Percentiles rank a stretch among this genome's conserved stretches.
Conservation (phyloP, 1,139 yeast species). For the Blastobotrys capitulatus region DNA sequence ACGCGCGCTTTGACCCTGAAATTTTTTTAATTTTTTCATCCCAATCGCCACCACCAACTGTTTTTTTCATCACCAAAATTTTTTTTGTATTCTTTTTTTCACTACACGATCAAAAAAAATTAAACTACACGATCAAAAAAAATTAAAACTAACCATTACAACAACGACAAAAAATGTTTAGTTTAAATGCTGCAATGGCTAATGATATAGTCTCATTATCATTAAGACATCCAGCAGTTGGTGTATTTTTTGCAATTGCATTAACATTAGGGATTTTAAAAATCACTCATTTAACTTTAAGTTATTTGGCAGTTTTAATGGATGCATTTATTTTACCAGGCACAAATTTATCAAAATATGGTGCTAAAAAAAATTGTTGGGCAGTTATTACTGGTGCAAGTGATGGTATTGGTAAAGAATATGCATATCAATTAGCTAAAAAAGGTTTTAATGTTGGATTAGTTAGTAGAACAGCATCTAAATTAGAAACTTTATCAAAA, state of each 20-base stretch:
- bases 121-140: too few species aligned
- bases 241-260: slow-evolving; percentile 17
- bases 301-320: slow-evolving; percentile 40
- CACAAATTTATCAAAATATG: slow-evolving; percentile 60
- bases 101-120: too few species aligned
- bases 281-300: slow-evolving; percentile 38
- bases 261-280: slow-evolving; percentile 46
- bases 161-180: too few species aligned
- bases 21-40: too few species aligned
- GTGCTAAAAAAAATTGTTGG: slow-evolving; percentile 64
- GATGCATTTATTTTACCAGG: slow-evolving; percentile 65
- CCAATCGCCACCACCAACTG: too few species aligned
- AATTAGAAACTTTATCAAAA: slow-evolving; percentile 60
- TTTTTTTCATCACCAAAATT: too few species aligned
- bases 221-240: slow-evolving; percentile 14
- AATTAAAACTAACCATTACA: too few species aligned
- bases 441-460: slow-evolving; percentile 79
- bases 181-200: slow-evolving; percentile 1
- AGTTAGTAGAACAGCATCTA: slow-evolving; percentile 77
- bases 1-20: too few species aligned
- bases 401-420: slow-evolving; percentile 96
- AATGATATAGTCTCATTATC: slow-evolving; percentile 12
- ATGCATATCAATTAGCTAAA: slow-evolving; percentile 75
- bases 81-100: too few species aligned
- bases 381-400: slow-evolving; percentile 96